Evolutionary conservation across 345 rosid genomes (phyloP), one percentile per base, ranked within the genome.

Genomic region (Gossypium rotundifolium): DNA sequence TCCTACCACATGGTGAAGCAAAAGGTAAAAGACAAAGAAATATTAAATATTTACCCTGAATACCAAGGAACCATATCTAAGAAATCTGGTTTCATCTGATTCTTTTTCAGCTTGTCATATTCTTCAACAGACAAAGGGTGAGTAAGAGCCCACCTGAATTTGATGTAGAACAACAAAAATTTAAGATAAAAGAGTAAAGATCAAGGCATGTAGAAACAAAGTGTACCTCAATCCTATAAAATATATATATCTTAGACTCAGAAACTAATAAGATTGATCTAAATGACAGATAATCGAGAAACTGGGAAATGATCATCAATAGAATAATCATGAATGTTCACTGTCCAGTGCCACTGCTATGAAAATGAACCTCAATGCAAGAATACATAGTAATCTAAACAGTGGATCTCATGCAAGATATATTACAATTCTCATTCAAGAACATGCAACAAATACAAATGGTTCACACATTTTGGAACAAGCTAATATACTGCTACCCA

Each of bases 61-160:
- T 95, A 93, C 99, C 99, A 95, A 72, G 99, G 99, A 82, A 95
- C 99, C 99, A 95, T 95, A 75, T 93, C 99, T 83, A 95, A 79
- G 83, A 95, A 95, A 81, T 91, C 88, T 51, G 99, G 99, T 83
- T 87, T 95, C 92, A 88, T 77, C 77, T 95, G 98, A 84, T 86
- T 85, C 80, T 86, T 85, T 91, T 93, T 93, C 82, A 78, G 67
- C 79, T 93, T 90, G 79, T 93, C 91, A 69, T 81, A 79, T 74
- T 91, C 97, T 77, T 91, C 87, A 58, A 93, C 94, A 16, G 96
- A 84, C 70, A 86, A 78, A 51, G 99, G 97, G 75, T 95, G 98
- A 75, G 94, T 87, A 80, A 93, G 93, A 80, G 99, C 98, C 99
- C 99, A 95, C 87, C 99, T 95, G 87, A 73, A 51, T 22, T 77